phyloP scores from a whole-genome alignment of 192 early-diverging fungal genomes.

The Phycomyces blakesleeanus region DNA sequence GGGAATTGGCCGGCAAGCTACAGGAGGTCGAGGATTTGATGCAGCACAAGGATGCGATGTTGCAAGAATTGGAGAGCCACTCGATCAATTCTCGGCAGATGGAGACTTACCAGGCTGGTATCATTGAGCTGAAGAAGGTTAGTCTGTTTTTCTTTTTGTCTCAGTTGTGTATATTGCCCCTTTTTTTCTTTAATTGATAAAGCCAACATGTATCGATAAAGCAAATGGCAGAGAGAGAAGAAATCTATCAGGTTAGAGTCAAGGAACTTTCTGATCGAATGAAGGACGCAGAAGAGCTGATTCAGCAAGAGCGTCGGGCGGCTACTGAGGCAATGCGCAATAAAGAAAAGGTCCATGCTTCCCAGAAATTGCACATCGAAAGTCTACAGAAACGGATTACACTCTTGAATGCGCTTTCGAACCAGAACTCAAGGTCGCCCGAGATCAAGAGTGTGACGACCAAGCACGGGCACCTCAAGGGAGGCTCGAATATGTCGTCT shows the following conservation, averaged over 20 bases:
- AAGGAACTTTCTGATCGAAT: not conserved
- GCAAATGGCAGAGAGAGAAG: not conserved
- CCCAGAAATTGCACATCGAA: not conserved
- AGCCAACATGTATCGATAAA: no score
- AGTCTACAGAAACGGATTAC: not conserved
- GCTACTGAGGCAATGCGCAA: not conserved
- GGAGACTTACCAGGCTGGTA: not conserved
- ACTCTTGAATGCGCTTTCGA: not conserved
- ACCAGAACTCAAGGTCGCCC: not conserved
- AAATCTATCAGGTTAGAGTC: not conserved
- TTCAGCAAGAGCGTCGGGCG: not conserved
- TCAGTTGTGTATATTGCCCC: not conserved
- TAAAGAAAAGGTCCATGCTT: not conserved
- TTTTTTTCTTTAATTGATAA: no score
- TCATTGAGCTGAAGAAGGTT: not conserved
- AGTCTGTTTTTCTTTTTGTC: not conserved
- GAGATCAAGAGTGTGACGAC: not conserved
- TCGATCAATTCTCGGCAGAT: not conserved
- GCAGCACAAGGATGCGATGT: not conserved
- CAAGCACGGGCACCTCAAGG: not conserved
- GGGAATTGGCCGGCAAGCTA: not conserved
- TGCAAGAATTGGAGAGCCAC: not conserved
- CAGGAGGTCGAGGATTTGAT: not conserved
- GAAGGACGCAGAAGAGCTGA: not conserved
- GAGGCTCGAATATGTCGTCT: not conserved